Base-by-base conservation (phyloP, 306 rosid species). In the Arachis stenosperma region DNA sequence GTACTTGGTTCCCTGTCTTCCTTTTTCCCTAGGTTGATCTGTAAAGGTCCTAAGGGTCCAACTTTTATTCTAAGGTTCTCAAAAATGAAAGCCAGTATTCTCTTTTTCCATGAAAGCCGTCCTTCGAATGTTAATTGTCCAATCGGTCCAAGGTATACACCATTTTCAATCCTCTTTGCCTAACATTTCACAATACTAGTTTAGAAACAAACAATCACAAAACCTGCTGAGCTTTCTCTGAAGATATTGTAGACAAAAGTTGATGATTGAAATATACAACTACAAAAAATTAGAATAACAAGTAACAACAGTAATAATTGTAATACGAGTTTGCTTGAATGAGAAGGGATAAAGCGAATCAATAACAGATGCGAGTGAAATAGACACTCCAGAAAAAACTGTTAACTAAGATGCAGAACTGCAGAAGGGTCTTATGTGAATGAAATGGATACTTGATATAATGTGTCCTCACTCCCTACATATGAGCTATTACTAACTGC, bases 51-150 rank as follows among this genome's bases (percentile, higher is more conserved):
- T 61, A 90, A 76, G 54, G 96, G 88, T 73, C 99, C 97, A 77
- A 94, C 48, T 83, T 89, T 94, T 56, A 94, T 83, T 17, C 88
- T 75, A 63, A 90, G 61, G 61, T 72, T 70, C 84, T 89, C 93
- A 55, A 93, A 93, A 70, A 89, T 58, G 78, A 94, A 94, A 29
- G 96, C 89, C 55, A 94, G 73, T 63, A 89, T 91, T 84, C 87
- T 83, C 14, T 81, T 87, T 67, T 88, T 91, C 96, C 95, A 91
- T 5, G 95, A 86, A 73, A 94, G 68, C 63, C 82, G 87, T 40
- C 97, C 99, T 87, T 91, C 99, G 81, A 94, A 94, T 57, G 97
- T 88, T 76, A 94, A 87, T 75, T 82, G 78, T 78, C 99, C 97
- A 69, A 91, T 53, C 37, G 99, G 86, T 74, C 99, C 97, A 67